phyloP scores from a whole-genome alignment of 1,284 basidiomycete genomes.

The Inonotus hispidus region DNA sequence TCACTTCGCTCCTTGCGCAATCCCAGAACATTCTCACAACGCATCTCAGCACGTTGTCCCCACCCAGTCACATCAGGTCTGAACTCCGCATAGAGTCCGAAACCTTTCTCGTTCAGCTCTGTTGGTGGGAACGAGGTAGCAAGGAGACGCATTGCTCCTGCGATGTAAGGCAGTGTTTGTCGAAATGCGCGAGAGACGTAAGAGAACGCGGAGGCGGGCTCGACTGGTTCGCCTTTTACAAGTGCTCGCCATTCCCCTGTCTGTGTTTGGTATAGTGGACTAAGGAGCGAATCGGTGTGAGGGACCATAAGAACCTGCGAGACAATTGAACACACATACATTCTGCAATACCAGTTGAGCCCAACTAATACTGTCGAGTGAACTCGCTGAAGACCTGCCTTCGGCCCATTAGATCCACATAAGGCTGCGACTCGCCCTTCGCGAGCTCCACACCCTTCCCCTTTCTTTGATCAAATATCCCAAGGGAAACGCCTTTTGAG shows the following conservation, averaged over 20 bases:
- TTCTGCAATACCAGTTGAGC: constrained; percentile 30
- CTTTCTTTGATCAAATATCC: constrained; percentile 57
- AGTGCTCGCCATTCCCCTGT: constrained; percentile 78
- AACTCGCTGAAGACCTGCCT: constrained; percentile 44
- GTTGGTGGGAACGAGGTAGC: constrained; percentile 60
- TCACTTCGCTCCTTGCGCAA: constrained; percentile 36
- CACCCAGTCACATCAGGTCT: constrained; percentile 67
- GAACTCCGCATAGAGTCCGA: constrained; percentile 71
- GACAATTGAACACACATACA: constrained; percentile 37
- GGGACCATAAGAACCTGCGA: background rate
- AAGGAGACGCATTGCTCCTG: constrained; percentile 79
- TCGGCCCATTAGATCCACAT: constrained; percentile 85
- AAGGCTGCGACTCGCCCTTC: constrained; percentile 76
- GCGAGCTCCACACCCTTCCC: constrained; percentile 48
- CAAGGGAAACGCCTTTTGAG: constrained; percentile 77
- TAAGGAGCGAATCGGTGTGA: constrained; percentile 27
- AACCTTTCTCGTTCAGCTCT: constrained; percentile 67
- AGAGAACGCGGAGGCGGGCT: constrained; percentile 68
- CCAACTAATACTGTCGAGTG: background rate
- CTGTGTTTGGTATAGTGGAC: constrained; percentile 76
- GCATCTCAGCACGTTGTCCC: constrained; percentile 68
- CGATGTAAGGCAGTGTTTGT: constrained; percentile 66
- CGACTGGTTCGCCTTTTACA: constrained; percentile 62
- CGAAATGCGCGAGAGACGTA: constrained; percentile 81
- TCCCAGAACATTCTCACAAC: constrained; percentile 54